Percentiles rank a stretch among this genome's conserved stretches.
phyloP scores from a whole-genome alignment of 2,329 filamentous ascomycete species.

The Apiospora hydei region DNA sequence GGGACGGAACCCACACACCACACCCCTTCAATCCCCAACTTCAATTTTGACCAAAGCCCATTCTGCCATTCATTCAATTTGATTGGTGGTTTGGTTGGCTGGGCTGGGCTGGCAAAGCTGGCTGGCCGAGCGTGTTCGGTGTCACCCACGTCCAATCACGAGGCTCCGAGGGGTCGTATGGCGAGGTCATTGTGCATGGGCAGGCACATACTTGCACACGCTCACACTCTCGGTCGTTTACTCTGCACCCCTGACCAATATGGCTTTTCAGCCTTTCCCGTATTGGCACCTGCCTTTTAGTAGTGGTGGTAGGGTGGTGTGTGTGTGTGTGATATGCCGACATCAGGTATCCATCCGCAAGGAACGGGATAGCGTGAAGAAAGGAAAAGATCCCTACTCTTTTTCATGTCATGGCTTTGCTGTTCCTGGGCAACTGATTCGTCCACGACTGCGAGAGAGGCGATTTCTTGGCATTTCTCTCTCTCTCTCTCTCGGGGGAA shows the following conservation, averaged over 20 bases:
- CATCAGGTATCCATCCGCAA: background rate
- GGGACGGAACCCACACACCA: background rate
- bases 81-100: background rate
- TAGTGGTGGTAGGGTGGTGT: background rate
- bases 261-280: background rate
- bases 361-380: background rate
- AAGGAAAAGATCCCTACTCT: background rate
- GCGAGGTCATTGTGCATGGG: slow-evolving; percentile 16
- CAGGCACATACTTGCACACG: too few species aligned
- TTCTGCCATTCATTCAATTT: background rate
- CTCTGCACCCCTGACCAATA: slow-evolving; percentile 4
- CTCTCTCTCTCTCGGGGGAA: too few species aligned
- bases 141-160: slow-evolving; percentile 19
- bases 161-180: background rate
- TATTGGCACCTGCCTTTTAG: background rate
- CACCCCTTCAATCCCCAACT: background rate
- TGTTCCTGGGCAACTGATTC: background rate
- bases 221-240: background rate
- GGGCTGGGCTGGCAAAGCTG: background rate
- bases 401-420: background rate
- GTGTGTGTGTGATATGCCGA: background rate
- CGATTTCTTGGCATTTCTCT: background rate
- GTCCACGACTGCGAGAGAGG: slow-evolving; percentile 1
- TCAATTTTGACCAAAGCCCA: background rate
- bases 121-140: background rate